Evolutionary conservation across 2,329 filamentous ascomycete genomes (phyloP), one percentile per base, ranked within the genome.

Genomic region (Fusarium redolens): DNA sequence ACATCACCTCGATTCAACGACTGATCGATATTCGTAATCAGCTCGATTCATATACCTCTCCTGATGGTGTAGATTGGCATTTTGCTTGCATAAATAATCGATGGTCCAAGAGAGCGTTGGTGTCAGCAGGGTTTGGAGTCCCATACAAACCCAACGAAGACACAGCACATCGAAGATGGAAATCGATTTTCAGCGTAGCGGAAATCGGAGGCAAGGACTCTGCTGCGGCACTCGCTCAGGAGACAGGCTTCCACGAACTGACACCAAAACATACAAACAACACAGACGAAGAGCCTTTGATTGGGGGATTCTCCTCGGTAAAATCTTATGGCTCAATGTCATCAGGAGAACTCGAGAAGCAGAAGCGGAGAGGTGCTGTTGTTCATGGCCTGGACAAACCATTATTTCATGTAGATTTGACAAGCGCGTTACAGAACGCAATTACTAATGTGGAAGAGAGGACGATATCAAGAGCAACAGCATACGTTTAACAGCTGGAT

Each of bases 1-100:
- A 98, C 78, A 91, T 97, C 66, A 98, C 96, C 1, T 97, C 94
- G 0, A 89, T 98, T 4, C 96, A 98, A 82, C 92, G 94, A 76
- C 86, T 98, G 43, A 97, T 98, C 77, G 96, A 98, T 77, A 92
- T 98, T 2, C 93, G 96, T 77, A 97, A 97, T 81, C 95, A 98
- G 80, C 90, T 98, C 31, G 96, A 98, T 81, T 88, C 91, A 25
- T 97, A 97, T 79, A 89, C 94, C 2, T 82, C 92, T 0, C 96
- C 96, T 0, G 91, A 95, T 25, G 86, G 88, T 5, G 95, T 98
- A 8, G 94, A 98, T 80, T 98, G 96, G 95, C 96, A 98, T 82
- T 92, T 98, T 72, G 94, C 95, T n/a, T 92, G 91, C 82, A 93
- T 98, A 84, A 95, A 92, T 84, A 98, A 96, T 85, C 74, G 78